Evolutionary conservation across 2,329 filamentous ascomycete genomes (phyloP), one percentile per base, ranked within the genome.

Genomic region (Colletotrichum coccodes): DNA sequence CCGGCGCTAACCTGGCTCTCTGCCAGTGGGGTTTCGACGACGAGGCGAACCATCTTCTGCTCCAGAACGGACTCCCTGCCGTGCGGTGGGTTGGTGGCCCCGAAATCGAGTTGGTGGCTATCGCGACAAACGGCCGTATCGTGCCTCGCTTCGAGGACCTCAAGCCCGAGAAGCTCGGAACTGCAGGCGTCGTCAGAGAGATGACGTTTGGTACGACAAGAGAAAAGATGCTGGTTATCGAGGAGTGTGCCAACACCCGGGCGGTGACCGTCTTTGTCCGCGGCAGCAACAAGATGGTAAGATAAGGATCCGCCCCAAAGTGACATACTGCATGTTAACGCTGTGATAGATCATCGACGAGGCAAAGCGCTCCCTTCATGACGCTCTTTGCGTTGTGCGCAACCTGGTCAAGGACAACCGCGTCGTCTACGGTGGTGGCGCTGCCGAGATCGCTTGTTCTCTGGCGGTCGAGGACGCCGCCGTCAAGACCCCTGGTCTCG

Each of bases 21-120:
- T 99, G 96, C 84, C 97, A 99, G 81, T 99, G 97, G 96, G 96
- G 96, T 73, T 99, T 99, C 78, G 96, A 99, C 79, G 96, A 99
- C 78, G 96, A 99, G 84, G 96, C 96, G 71, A 99, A 99, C 85
- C 96, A 99, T 82, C 85, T 99, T 69, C 89, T 99, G 40, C 90
- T 99, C 70, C 97, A 98, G 84, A 98, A 98, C 86, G 87, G 96
- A 77, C 89, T 99, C 9, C 97, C 96, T 11, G 97, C 96, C 42
- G 96, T 99, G 68, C 89, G 96, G 82, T 99, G 96, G 96, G 96
- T 99, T 47, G 96, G 96, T 74, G 96, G 96, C 11, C 96, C 96
- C 2, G 97, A 99, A 83, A 98, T 99, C 75, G 96, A 99, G 83
- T 85, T 99, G 73, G 98, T 99, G 78, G 96, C 96, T 72, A 99